Evolutionary conservation across 352 stramenopile genomes (phyloP).

Genomic region (Globisporangium camurandrum): DNA sequence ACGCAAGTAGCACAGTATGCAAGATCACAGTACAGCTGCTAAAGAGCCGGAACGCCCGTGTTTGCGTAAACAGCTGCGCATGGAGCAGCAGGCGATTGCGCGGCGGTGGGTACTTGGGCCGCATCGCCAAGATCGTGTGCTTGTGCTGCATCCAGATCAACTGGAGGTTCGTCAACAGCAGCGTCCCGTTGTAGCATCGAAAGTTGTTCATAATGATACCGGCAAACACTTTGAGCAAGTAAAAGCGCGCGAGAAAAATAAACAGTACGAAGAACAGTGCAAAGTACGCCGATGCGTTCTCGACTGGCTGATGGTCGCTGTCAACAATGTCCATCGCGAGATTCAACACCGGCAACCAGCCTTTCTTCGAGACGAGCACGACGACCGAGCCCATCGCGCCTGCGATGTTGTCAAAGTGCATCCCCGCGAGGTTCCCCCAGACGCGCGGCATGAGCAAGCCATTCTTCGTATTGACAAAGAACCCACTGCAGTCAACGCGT

Average conservation of each 20-base stretch:
- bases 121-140: slow-evolving; percentile 45
- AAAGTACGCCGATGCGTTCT: slow-evolving; percentile 73
- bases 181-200: slow-evolving; percentile 70
- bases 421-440: slow-evolving; percentile 66
- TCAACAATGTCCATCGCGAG: slow-evolving; percentile 76
- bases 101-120: slow-evolving; percentile 65
- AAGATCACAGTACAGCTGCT: slow-evolving; percentile 56
- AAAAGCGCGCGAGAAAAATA: slow-evolving; percentile 77
- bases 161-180: slow-evolving; percentile 68
- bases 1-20: slow-evolving; percentile 65
- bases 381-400: slow-evolving; percentile 70
- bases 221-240: slow-evolving; percentile 66
- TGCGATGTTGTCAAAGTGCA: slow-evolving; percentile 82
- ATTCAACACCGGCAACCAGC: slow-evolving; percentile 78
- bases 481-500: slow-evolving; percentile 41
- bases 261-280: slow-evolving; percentile 77
- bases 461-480: slow-evolving; percentile 50
- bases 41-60: slow-evolving; percentile 50
- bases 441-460: slow-evolving; percentile 62
- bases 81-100: slow-evolving; percentile 50
- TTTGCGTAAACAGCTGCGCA: slow-evolving; percentile 60
- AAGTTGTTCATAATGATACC: slow-evolving; percentile 88
- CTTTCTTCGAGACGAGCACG: slow-evolving; percentile 82
- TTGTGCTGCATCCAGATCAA: slow-evolving; percentile 77
- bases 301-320: slow-evolving; percentile 52